These are phyloP conservation scores for Aspergillus ruber DNA, from an alignment of 2,329 filamentous ascomycete species.

Conservation along the genomic window DNA sequence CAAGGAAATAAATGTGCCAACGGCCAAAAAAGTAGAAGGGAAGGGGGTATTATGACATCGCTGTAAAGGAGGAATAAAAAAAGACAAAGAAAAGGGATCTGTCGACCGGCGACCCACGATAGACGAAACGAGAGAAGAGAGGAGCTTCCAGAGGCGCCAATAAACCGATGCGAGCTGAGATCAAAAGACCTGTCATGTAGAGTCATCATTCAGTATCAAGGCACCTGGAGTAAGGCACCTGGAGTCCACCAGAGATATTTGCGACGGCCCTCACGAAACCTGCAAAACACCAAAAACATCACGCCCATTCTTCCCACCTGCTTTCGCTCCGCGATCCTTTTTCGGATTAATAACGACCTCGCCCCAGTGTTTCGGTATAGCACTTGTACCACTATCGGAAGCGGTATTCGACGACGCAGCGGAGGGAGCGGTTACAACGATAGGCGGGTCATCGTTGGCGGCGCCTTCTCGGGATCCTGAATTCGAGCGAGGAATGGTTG, in stretches of 20 bases:
- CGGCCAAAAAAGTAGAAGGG: conserved; percentile 1
- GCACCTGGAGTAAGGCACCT: background rate
- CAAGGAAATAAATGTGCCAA: background rate
- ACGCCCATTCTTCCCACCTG: conserved; percentile 14
- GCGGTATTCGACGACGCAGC: conserved; percentile 1
- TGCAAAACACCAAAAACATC: conserved; percentile 38
- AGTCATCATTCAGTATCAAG: background rate
- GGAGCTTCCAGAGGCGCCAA: background rate
- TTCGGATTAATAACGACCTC: conserved; percentile 38
- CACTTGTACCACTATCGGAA: conserved; percentile 9
- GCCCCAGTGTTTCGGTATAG: conserved; percentile 38
- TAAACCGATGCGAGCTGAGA: background rate
- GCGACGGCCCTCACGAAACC: conserved; percentile 17
- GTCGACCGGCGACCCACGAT: conserved; percentile 25
- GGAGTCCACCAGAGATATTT: background rate
- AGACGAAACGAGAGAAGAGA: conserved; percentile 7
- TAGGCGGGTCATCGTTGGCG: background rate
- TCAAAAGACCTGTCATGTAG: too few relatives aligned
- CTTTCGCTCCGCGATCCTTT: conserved; percentile 25
- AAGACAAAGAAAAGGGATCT: conserved; percentile 7
- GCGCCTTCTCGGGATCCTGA: background rate
- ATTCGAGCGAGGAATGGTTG: conserved; percentile 25
- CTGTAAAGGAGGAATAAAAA: background rate
- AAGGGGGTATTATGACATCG: conserved; percentile 9
- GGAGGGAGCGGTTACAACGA: conserved; percentile 4